phyloP scores from a whole-genome alignment of 495 filamentous ascomycete species.

The Tuber microsphaerosporum region DNA sequence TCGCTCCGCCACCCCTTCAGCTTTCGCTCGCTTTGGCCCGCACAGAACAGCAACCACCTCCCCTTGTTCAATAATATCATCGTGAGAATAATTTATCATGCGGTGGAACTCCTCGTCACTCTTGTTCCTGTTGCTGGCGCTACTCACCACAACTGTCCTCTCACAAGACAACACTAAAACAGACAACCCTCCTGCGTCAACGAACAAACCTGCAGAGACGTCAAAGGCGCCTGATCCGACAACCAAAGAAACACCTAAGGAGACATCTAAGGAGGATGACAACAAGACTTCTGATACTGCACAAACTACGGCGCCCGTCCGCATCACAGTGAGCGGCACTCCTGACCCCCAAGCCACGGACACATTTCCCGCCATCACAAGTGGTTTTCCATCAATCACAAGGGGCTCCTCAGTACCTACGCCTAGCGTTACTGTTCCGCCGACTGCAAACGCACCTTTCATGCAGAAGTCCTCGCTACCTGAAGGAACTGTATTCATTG shows the following conservation, averaged over 20 bases:
- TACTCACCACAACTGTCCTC: slow-evolving; percentile 40
- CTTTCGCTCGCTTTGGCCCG: background rate
- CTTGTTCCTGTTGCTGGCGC: slow-evolving; percentile 36
- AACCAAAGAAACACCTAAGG: slow-evolving; percentile 15
- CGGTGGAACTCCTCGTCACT: slow-evolving; percentile 31
- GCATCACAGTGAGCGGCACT: slow-evolving; percentile 36
- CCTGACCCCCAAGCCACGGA: slow-evolving; percentile 35
- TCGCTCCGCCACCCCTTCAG: slow-evolving; percentile 8
- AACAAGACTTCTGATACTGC: slow-evolving; percentile 23
- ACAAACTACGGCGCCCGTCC: slow-evolving; percentile 29
- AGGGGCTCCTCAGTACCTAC: slow-evolving; percentile 15
- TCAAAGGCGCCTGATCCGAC: slow-evolving; percentile 23
- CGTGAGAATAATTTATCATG: slow-evolving; percentile 13
- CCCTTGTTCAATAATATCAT: background rate
- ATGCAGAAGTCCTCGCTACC: slow-evolving; percentile 89
- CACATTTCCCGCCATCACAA: slow-evolving; percentile 24
- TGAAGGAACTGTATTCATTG: slow-evolving; percentile 94
- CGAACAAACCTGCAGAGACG: slow-evolving; percentile 38
- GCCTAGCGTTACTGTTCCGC: slow-evolving; percentile 55
- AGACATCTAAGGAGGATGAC: slow-evolving; percentile 1
- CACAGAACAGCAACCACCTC: background rate
- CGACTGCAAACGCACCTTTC: slow-evolving; percentile 77
- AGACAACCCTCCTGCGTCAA: slow-evolving; percentile 12
- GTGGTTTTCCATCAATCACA: slow-evolving; percentile 31
- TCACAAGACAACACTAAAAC: slow-evolving; percentile 41